Evolutionary conservation across 345 rosid species (phyloP).

Genomic region (Gossypium arboreum): DNA sequence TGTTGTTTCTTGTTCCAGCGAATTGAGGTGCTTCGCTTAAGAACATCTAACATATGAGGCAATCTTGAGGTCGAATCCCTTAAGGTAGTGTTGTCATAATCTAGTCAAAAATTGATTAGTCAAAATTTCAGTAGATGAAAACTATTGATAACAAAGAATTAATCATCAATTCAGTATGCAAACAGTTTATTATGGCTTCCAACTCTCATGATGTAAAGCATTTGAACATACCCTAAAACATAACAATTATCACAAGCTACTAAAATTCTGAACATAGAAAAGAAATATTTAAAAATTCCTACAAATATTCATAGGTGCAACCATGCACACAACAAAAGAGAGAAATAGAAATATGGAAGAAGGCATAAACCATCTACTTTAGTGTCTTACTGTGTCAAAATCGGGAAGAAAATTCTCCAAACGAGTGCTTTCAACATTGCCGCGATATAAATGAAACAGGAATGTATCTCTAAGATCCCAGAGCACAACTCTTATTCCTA

Average conservation of each 20-base stretch:
- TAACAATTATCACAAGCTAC: background rate
- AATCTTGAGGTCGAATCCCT: slow-evolving; percentile 36
- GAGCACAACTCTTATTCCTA: slow-evolving; percentile 76
- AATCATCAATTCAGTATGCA: background rate
- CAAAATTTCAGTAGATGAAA: background rate
- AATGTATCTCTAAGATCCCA: slow-evolving; percentile 87
- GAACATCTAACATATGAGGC: slow-evolving; percentile 55
- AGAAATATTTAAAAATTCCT: background rate
- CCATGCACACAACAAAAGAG: background rate
- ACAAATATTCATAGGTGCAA: background rate
- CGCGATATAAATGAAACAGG: slow-evolving; percentile 63
- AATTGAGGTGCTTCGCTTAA: slow-evolving; percentile 62
- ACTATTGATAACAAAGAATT: background rate
- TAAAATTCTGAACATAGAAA: background rate
- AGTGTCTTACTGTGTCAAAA: slow-evolving; percentile 65
- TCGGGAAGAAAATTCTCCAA: slow-evolving; percentile 71
- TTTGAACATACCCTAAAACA: background rate
- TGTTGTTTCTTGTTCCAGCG: slow-evolving; percentile 58
- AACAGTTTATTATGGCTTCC: background rate
- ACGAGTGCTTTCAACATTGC: slow-evolving; percentile 65
- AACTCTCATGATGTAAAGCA: background rate
- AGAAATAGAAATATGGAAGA: slow-evolving; percentile 9
- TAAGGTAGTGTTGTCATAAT: slow-evolving; percentile 59
- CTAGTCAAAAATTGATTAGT: slow-evolving; percentile 31
- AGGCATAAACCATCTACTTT: background rate